Conservation (phyloP, 192 early-diverging fungal genomes). For the Gaertneriomyces sp. region DNA sequence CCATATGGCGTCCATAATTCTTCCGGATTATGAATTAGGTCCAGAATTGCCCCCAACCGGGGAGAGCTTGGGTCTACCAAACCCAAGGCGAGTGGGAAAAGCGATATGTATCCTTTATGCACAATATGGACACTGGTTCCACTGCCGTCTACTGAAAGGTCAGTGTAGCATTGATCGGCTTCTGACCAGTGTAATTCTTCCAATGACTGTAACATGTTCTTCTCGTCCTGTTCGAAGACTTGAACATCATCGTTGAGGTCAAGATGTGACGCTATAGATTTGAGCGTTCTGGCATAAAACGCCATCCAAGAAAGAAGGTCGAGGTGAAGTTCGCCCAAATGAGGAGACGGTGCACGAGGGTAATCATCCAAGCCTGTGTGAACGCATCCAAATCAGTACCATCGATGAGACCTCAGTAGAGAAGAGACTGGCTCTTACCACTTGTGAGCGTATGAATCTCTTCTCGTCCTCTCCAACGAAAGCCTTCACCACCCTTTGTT, state of each 20-base stretch:
- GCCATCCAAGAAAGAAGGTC: conserved; percentile 79
- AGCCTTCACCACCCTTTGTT: conserved; percentile 58
- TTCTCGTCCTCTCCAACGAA: conserved; percentile 87
- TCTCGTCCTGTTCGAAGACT: conserved; percentile 51
- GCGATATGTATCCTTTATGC: conserved; percentile 73
- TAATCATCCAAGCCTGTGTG: conserved; percentile 82
- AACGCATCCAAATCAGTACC: neutral
- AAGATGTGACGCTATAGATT: conserved; percentile 55
- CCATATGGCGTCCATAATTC: conserved; percentile 79
- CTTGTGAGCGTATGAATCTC: conserved; percentile 81
- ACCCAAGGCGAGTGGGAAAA: conserved; percentile 79
- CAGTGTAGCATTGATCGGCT: conserved; percentile 57
- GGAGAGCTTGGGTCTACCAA: conserved; percentile 65
- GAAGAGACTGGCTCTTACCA: conserved; percentile 35
- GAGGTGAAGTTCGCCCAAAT: conserved; percentile 70
- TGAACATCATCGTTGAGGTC: conserved; percentile 55
- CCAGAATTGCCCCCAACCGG: conserved; percentile 67
- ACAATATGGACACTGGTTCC: conserved; percentile 50
- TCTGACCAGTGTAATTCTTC: conserved; percentile 71
- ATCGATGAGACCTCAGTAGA: neutral
- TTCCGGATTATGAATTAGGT: conserved; percentile 70
- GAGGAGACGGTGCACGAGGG: conserved; percentile 72
- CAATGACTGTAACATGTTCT: conserved; percentile 46
- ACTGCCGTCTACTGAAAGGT: conserved; percentile 55
- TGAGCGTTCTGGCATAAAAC: conserved; percentile 51